Conservation (phyloP, 768 basidiomycete genomes). For the Auricularia auricula-judae region DNA sequence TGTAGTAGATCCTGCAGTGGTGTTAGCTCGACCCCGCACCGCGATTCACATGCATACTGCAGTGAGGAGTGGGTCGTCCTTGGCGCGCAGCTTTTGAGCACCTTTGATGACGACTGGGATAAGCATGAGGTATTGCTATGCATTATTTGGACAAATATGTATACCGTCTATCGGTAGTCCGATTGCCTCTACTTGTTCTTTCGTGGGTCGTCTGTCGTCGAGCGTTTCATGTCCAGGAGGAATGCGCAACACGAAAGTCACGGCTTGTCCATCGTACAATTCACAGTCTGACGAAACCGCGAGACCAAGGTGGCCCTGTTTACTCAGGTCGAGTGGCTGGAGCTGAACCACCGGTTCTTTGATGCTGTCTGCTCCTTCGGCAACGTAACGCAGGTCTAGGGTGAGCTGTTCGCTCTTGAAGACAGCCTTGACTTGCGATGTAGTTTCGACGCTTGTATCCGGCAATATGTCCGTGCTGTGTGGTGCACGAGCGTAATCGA, state of each 20-base stretch:
- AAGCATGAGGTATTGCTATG: neutral
- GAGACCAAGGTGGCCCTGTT: conserved; percentile 64
- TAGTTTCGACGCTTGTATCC: conserved; percentile 31
- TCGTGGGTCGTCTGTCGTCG: conserved; percentile 23
- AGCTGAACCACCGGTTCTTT: conserved; percentile 43
- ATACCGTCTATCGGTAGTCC: conserved; percentile 36
- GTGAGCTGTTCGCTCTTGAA: conserved; percentile 48
- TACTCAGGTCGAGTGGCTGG: conserved; percentile 50
- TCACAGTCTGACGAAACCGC: conserved; percentile 47
- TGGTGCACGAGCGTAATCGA: conserved; percentile 78
- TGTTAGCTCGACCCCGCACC: conserved; percentile 5
- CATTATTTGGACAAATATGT: conserved; percentile 7
- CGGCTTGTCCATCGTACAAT: conserved; percentile 73
- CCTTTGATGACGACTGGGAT: conserved; percentile 31
- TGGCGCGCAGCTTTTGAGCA: conserved; percentile 34
- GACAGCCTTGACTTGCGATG: conserved; percentile 41
- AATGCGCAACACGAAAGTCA: conserved; percentile 80
- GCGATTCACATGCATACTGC: conserved; percentile 25
- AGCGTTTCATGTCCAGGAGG: conserved; percentile 32
- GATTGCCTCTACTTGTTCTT: conserved; percentile 29
- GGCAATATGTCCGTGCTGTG: conserved; percentile 54
- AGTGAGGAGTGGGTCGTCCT: conserved; percentile 65
- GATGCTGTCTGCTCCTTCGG: conserved; percentile 44
- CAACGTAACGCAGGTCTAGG: conserved; percentile 70
- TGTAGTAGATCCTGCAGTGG: conserved; percentile 40